Evolutionary conservation across 2,329 filamentous ascomycete genomes (phyloP), one percentile per base, ranked within the genome.

Genomic region (Coniochaeta hoffmannii): DNA sequence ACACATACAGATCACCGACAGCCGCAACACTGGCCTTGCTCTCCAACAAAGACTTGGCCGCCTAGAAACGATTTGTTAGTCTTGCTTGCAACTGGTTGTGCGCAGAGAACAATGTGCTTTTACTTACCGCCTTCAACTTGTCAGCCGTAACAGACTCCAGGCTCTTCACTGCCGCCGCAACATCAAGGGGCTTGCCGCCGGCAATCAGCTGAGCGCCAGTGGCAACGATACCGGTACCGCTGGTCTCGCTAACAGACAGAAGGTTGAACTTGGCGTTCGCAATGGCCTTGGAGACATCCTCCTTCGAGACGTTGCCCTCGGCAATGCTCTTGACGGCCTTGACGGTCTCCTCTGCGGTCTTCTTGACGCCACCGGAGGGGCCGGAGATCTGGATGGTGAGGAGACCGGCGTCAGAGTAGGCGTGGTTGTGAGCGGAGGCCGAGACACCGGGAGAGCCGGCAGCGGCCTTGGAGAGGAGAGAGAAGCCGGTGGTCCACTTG

Each of bases 401-500:
- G 50, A 99, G 88, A 66, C 94, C 93, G 62, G 94, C 90, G 68
- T 99, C 94, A 15, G 93, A 96, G 83, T 97, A 99, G 62, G 87
- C 81, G 62, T 85, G 77, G 76, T 94, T 93, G 66, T 86, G 82
- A 60, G 93, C 90, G 35, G 82, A 79, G 66, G 90, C 82, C 53
- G 78, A 80, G 60, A 88, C 83, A 62, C 85, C 83, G 35, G 86
- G 79, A 66, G 83, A 77, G 49, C 81, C 79, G 59, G 86, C 79
- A 56, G 85, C 81, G 58, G 87, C 87, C 79, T 96, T 92, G 68
- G 88, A 82, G 58, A 99, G 83, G 59, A 97, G 81, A 57, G 89
- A 93, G 81, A 96, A 97, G 65, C 94, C 94, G 60, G 90, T 77
- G 53, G 90, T 87, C 93, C 93, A 99, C 80, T 97, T 99, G 79